Conservation (phyloP, 148 eudicot species). For the Nyssa sinensis region DNA sequence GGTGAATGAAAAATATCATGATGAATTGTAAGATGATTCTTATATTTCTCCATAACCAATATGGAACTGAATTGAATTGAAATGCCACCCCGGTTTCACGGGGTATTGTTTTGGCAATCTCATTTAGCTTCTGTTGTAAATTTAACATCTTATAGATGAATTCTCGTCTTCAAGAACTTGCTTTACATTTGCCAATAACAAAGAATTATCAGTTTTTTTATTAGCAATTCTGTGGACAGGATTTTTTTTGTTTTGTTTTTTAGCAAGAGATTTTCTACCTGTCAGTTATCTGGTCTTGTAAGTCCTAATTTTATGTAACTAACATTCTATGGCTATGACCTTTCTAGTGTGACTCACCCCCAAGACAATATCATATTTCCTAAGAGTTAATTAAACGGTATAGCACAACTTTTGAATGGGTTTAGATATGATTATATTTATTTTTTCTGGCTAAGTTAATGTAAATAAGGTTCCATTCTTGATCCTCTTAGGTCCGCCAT, state of each 20-base stretch:
- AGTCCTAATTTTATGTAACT: not conserved
- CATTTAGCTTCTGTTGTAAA: not conserved
- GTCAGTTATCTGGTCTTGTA: not conserved
- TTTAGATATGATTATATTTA: no score
- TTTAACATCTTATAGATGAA: not conserved
- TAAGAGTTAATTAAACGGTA: no score
- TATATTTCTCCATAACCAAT: not conserved
- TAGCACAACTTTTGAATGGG: no score
- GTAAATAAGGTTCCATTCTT: no score
- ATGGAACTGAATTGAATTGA: slow-evolving; percentile 10
- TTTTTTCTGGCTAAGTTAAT: no score
- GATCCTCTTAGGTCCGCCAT: no score
- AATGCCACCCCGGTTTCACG: not conserved
- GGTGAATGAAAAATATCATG: slow-evolving; percentile 30
- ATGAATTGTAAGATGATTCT: slow-evolving; percentile 53
- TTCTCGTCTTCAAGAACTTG: not conserved
- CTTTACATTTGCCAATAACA: no score
- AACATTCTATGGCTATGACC: no score
- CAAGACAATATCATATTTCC: no score
- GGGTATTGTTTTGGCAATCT: not conserved
- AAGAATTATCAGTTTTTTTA: not conserved
- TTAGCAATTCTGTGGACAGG: not conserved
- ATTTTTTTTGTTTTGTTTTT: no score
- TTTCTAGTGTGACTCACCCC: no score
- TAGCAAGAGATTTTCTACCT: not conserved